A percentile compares a stretch with the other conserved stretches of the same genome.
Conservation (phyloP, 2,329 filamentous ascomycete genomes). For the Phialocephala subalpina region DNA sequence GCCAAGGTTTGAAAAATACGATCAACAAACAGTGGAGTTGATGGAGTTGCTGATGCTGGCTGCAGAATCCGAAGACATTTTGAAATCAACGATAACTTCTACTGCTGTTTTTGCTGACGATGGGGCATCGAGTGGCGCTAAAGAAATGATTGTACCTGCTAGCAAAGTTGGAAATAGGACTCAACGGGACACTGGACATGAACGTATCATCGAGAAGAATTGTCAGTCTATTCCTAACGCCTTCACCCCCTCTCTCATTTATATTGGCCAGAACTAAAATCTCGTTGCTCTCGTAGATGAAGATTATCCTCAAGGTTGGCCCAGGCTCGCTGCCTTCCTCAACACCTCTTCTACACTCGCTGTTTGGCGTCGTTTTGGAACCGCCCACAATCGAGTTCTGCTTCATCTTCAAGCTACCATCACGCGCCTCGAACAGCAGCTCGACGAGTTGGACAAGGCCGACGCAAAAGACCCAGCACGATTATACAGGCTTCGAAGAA, state of each 20-base stretch:
- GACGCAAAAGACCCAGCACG: conserved; percentile 9
- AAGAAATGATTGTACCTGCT: no score
- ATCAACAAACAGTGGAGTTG: no score
- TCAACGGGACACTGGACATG: neutral
- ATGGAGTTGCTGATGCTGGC: no score
- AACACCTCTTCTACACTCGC: conserved; percentile 21
- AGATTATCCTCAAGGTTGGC: conserved; percentile 22
- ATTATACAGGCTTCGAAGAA: conserved; percentile 15
- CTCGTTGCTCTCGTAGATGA: conserved; percentile 9
- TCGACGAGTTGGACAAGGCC: conserved; percentile 19
- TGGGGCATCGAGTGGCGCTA: no score
- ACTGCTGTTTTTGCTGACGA: no score
- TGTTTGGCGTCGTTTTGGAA: conserved; percentile 28
- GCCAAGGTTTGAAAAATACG: no score
- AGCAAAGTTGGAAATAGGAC: no score
- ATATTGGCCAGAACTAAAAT: neutral
- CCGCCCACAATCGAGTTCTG: conserved; percentile 23
- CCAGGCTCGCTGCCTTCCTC: conserved; percentile 27
- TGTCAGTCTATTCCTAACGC: neutral
- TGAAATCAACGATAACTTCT: no score
- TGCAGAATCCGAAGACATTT: no score
- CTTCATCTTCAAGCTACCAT: conserved; percentile 28
- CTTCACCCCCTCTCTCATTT: neutral
- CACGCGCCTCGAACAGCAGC: conserved; percentile 14
- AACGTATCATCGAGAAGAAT: conserved; percentile 10